These are phyloP conservation scores for Calonectria naviculata DNA, from an alignment of 2,329 filamentous ascomycete species.

Conservation along the genomic window DNA sequence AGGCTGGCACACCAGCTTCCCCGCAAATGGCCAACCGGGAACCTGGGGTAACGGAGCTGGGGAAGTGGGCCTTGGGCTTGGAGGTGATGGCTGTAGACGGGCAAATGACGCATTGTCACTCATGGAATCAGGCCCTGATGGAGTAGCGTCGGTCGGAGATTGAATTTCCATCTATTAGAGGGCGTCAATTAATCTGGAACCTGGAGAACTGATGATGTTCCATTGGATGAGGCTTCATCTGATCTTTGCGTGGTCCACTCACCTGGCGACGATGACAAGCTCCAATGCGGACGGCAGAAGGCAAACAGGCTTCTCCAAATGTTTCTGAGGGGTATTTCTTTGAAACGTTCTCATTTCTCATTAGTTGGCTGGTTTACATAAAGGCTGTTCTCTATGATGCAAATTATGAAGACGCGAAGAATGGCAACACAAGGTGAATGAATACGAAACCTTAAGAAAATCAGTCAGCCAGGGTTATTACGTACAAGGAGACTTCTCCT, in stretches of 20 bases:
- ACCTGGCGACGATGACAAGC: neutral
- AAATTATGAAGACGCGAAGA: neutral
- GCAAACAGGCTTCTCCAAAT: neutral
- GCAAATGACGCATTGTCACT: neutral
- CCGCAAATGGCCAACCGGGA: neutral
- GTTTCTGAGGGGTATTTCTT: neutral
- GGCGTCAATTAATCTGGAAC: neutral
- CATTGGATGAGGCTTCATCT: neutral
- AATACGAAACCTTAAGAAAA: neutral
- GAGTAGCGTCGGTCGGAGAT: neutral
- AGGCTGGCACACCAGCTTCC: neutral
- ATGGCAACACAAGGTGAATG: neutral
- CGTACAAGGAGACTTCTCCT: neutral
- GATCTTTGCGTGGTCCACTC: neutral
- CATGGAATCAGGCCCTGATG: neutral
- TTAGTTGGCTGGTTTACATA: neutral
- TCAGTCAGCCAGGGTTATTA: neutral
- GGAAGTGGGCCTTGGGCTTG: neutral
- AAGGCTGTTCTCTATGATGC: neutral
- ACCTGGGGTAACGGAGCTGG: slow-evolving; percentile 12
- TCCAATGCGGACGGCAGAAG: neutral
- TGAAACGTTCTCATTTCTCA: neutral
- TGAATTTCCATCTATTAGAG: neutral
- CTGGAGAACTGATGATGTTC: neutral
- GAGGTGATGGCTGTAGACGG: slow-evolving; percentile 12